phyloP scores from a whole-genome alignment of 78 protist genomes.

The Planoprotostelium fungivorum region DNA sequence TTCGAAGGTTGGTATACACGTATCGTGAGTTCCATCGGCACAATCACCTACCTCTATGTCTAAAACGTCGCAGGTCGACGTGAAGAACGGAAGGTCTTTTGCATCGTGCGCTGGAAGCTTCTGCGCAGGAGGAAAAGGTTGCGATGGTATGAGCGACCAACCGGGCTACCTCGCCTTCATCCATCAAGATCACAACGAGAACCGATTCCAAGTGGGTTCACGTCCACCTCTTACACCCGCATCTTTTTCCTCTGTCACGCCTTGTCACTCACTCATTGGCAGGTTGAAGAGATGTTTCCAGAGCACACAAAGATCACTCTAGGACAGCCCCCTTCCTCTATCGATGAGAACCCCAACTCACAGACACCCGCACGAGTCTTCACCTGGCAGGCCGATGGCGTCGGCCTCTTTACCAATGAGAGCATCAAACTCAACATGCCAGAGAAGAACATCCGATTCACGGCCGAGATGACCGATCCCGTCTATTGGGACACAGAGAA shows the following conservation, averaged over 20 bases:
- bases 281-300: not conserved
- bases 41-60: too few species aligned
- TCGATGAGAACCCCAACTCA: not conserved
- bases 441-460: not conserved
- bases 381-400: not conserved
- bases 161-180: not conserved
- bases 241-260: too few species aligned
- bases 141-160: not conserved
- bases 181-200: not conserved
- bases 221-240: not conserved
- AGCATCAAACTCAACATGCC: not conserved
- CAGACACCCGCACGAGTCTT: not conserved
- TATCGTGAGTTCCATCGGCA: too few species aligned
- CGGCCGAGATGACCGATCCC: not conserved
- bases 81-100: not conserved
- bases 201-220: not conserved
- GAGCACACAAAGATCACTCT: not conserved
- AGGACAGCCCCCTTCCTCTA: not conserved
- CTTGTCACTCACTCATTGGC: too few species aligned
- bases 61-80: too few species aligned
- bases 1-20: conserved; percentile 7
- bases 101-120: not conserved
- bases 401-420: conserved; percentile 1
- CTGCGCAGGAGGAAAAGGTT: not conserved
- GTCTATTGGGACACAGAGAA: not conserved